These are phyloP conservation scores for Cryphonectria radicalis DNA, from an alignment of 2,329 filamentous ascomycete genomes.

Conservation along the genomic window DNA sequence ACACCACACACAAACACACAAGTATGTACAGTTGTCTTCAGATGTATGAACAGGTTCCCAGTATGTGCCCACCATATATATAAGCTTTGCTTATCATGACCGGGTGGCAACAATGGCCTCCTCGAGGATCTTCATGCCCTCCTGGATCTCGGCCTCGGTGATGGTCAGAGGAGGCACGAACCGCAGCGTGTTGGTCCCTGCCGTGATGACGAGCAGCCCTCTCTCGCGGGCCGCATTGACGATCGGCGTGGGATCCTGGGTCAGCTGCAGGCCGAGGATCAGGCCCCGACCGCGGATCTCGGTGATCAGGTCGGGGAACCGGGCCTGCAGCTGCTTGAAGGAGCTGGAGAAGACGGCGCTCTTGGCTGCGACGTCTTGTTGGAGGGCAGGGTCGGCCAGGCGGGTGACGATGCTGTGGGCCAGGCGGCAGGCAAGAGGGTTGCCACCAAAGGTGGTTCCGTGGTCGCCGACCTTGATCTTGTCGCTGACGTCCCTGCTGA, in stretches of 20 bases:
- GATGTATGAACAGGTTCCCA: not conserved
- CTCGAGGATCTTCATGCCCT: constrained; percentile 76
- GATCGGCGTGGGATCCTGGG: constrained; percentile 71
- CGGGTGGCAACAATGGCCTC: constrained; percentile 60
- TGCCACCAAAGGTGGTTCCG: constrained; percentile 92
- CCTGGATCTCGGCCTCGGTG: constrained; percentile 76
- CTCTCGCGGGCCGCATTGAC: constrained; percentile 86
- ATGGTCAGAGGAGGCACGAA: constrained; percentile 90
- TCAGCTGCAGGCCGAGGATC: constrained; percentile 85
- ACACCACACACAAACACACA: not conserved
- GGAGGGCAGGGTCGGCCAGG: constrained; percentile 72
- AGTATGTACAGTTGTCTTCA: constrained; percentile 17
- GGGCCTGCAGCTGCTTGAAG: constrained; percentile 51
- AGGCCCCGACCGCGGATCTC: constrained; percentile 84
- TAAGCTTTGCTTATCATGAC: constrained; percentile 18
- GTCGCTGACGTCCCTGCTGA: constrained; percentile 64
- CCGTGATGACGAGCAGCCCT: constrained; percentile 88
- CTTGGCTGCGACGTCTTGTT: constrained; percentile 71
- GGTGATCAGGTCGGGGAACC: constrained; percentile 70
- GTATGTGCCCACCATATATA: not conserved
- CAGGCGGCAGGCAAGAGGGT: constrained; percentile 82
- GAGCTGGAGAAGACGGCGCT: constrained; percentile 52
- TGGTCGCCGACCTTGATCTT: constrained; percentile 74
- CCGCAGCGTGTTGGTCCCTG: constrained; percentile 86
- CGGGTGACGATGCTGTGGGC: constrained; percentile 84